Evolutionary conservation across 805 yeast species (phyloP).

Genomic region (Pichia californica): DNA sequence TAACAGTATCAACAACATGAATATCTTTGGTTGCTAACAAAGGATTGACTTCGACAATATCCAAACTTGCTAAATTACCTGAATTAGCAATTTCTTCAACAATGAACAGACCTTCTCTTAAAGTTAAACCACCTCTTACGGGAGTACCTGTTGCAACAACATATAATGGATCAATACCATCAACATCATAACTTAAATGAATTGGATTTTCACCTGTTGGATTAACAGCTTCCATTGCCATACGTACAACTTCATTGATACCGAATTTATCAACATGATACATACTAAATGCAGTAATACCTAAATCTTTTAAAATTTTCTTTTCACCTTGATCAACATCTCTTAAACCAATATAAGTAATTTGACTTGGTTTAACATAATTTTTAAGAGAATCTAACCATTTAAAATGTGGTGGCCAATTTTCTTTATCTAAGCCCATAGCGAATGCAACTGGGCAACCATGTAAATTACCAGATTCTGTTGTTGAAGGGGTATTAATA

Average conservation of each 20-base stretch:
- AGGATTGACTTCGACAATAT: conserved; percentile 92
- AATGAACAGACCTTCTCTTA: conserved; percentile 88
- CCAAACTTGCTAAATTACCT: conserved; percentile 83
- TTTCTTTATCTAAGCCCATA: conserved; percentile 66
- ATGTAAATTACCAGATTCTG: conserved; percentile 87
- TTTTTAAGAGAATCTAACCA: conserved; percentile 59
- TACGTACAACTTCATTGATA: conserved; percentile 81
- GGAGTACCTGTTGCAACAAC: conserved; percentile 99
- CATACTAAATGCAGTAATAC: conserved; percentile 87
- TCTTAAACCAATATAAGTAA: conserved; percentile 90
- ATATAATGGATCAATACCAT: conserved; percentile 88
- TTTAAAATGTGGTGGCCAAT: conserved; percentile 64
- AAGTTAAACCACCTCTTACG: conserved; percentile 90
- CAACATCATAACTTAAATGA: conserved; percentile 91
- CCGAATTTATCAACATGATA: conserved; percentile 94
- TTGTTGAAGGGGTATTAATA: conserved; percentile 78
- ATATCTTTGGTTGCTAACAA: conserved; percentile 69
- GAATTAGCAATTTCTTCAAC: conserved; percentile 90
- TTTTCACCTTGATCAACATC: conserved; percentile 89
- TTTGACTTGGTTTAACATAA: conserved; percentile 56
- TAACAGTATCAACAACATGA: conserved; percentile 77
- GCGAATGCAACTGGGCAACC: conserved; percentile 95
- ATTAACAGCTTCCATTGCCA: conserved; percentile 77
- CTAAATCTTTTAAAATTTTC: conserved; percentile 58
- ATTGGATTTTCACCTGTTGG: conserved; percentile 68